phyloP scores from a whole-genome alignment of 2,329 filamentous ascomycete species.

The Lecanoromycetidae sp. region DNA sequence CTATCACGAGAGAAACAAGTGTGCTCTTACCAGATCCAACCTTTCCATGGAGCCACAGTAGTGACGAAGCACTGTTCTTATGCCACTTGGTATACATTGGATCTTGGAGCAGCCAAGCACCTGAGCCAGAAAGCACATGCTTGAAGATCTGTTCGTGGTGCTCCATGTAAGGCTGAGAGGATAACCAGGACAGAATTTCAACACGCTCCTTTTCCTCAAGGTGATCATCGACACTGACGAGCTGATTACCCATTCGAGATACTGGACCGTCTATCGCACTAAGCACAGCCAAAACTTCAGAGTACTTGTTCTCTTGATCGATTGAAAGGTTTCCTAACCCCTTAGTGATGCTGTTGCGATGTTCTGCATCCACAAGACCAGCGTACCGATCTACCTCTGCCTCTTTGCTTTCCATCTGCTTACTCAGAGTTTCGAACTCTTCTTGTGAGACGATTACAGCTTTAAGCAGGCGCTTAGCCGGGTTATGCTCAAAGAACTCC shows the following conservation, averaged over 20 bases:
- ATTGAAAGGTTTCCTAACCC: neutral
- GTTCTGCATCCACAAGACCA: neutral
- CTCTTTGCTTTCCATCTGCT: neutral
- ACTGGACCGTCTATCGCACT: constrained; percentile 7
- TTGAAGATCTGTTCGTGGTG: constrained; percentile 16
- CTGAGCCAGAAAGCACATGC: constrained; percentile 10
- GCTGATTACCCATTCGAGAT: neutral
- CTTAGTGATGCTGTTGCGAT: neutral
- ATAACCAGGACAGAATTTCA: constrained; percentile 17
- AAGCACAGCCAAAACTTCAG: neutral
- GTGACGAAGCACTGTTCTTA: constrained; percentile 11
- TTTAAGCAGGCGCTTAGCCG: neutral
- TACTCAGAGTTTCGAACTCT: neutral
- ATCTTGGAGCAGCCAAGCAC: constrained; percentile 18
- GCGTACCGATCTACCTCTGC: neutral
- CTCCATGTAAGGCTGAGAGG: constrained; percentile 11
- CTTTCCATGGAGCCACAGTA: constrained; percentile 20
- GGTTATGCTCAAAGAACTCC: neutral
- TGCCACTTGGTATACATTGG: constrained; percentile 16
- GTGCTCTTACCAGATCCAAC: constrained; percentile 19
- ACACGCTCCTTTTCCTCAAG: neutral
- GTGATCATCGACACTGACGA: neutral
- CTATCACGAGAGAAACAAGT: too few species aligned
- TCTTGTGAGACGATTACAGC: neutral
- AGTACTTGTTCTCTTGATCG: neutral